Conservation (phyloP, 2,329 filamentous ascomycete species). For the Fusarium robinianum region DNA sequence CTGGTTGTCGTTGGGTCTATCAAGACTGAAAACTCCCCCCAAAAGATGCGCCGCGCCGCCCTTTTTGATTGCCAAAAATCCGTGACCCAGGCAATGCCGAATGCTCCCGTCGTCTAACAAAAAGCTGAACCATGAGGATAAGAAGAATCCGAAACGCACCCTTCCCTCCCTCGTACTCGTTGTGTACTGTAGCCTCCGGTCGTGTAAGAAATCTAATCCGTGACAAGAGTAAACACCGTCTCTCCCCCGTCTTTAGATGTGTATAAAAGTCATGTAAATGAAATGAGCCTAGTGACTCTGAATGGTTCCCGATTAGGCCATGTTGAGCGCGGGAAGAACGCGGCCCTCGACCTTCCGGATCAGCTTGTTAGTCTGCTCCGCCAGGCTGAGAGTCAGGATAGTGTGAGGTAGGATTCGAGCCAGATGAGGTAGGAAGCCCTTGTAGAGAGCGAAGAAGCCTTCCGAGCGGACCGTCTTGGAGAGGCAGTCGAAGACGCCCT, state of each 20-base stretch:
- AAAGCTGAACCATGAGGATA: slow-evolving; percentile 17
- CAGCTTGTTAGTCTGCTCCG: slow-evolving; percentile 95
- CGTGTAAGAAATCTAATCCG: slow-evolving; percentile 3
- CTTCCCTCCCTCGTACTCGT: slow-evolving; percentile 20
- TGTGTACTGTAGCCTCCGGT: slow-evolving; percentile 16
- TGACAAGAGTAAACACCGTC: neutral
- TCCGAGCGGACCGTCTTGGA: slow-evolving; percentile 90
- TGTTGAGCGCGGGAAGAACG: slow-evolving; percentile 51
- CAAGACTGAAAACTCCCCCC: slow-evolving; percentile 30
- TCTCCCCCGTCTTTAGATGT: neutral
- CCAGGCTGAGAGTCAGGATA: slow-evolving; percentile 87
- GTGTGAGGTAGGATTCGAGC: slow-evolving; percentile 95
- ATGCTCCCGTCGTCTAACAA: slow-evolving; percentile 26
- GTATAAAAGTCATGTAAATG: too few species aligned
- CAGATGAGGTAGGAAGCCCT: slow-evolving; percentile 94
- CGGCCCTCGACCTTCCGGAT: slow-evolving; percentile 75
- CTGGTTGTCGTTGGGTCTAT: slow-evolving; percentile 21
- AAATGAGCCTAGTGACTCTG: too few species aligned
- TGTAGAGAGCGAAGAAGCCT: slow-evolving; percentile 91
- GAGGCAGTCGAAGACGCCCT: slow-evolving; percentile 88
- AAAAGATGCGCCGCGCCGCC: slow-evolving; percentile 31
- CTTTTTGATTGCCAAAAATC: slow-evolving; percentile 34
- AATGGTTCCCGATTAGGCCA: slow-evolving; percentile 30
- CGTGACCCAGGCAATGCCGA: slow-evolving; percentile 26
- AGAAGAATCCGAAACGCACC: slow-evolving; percentile 8